A percentile compares a stretch with the other conserved stretches of the same genome.
Evolutionary conservation across 768 basidiomycete genomes (phyloP).

Genomic region (Austroboletus eburneus): DNA sequence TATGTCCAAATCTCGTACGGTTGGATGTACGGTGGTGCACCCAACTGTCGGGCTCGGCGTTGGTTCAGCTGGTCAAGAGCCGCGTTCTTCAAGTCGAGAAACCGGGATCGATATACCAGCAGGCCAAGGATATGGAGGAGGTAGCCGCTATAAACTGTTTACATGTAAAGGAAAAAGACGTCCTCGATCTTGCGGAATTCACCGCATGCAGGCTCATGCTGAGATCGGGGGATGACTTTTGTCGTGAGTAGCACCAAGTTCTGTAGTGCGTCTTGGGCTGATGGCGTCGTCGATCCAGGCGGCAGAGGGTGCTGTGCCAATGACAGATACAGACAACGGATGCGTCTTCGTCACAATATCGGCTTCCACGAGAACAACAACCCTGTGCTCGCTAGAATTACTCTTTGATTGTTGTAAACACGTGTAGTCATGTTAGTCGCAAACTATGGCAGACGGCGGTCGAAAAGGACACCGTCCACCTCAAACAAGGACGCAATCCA

Average conservation of each 20-base stretch:
- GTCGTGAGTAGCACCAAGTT: constrained; percentile 41
- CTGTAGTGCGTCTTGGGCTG: neutral
- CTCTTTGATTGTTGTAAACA: constrained; percentile 19
- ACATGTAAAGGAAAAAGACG: constrained; percentile 50
- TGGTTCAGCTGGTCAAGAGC: constrained; percentile 47
- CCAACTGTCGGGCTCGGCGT: constrained; percentile 45
- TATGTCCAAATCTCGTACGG: constrained; percentile 44
- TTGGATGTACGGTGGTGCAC: constrained; percentile 61
- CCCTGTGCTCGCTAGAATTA: constrained; percentile 11
- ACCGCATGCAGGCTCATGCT: constrained; percentile 47
- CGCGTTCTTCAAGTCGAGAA: constrained; percentile 23
- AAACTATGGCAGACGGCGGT: constrained; percentile 65
- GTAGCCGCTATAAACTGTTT: constrained; percentile 56
- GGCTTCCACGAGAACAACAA: constrained; percentile 12
- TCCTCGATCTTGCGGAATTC: constrained; percentile 45
- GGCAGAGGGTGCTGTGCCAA: constrained; percentile 51
- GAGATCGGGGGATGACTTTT: constrained; percentile 42
- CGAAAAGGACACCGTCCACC: constrained; percentile 47
- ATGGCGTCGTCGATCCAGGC: constrained; percentile 31
- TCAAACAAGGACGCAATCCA: constrained; percentile 66
- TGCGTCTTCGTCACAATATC: constrained; percentile 37
- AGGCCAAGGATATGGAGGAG: constrained; percentile 35
- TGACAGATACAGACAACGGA: constrained; percentile 49
- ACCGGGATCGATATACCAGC: constrained; percentile 1
- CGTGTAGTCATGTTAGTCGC: constrained; percentile 30